Percentiles rank a stretch among this genome's conserved stretches.
Conservation (phyloP, 306 rosid genomes). For the Lathyrus sativus region DNA sequence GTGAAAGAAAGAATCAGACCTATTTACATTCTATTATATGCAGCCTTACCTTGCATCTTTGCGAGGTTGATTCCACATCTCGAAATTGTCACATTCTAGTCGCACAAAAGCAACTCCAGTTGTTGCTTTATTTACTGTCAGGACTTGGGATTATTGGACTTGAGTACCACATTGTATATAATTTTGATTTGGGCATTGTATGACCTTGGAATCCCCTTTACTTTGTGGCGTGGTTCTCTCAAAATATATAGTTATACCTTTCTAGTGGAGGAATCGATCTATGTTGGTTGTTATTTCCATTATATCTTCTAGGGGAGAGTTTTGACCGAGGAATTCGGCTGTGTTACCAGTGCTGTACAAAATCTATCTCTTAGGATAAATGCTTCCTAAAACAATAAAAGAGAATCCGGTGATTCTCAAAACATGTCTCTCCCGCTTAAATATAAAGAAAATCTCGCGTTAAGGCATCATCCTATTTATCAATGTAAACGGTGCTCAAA, state of each 20-base stretch:
- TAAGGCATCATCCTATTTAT: constrained; percentile 42
- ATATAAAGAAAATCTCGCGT: background rate
- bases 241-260: background rate
- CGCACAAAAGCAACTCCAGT: background rate
- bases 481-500: constrained; percentile 76
- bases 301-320: background rate
- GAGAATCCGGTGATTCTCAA: background rate
- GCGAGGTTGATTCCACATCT: background rate
- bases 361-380: background rate
- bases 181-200: background rate
- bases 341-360: background rate
- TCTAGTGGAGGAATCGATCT: background rate
- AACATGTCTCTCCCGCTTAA: background rate
- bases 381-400: background rate
- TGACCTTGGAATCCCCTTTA: background rate
- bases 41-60: background rate
- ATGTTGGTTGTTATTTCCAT: background rate
- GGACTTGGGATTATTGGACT: background rate
- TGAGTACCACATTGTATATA: background rate
- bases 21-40: background rate
- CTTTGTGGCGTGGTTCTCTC: constrained; percentile 9
- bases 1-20: background rate
- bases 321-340: background rate
- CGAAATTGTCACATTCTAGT: background rate
- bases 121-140: background rate